A percentile compares a stretch with the other conserved stretches of the same genome.
Conservation (phyloP, 257 asterid species). For the Capsicum rhomboideum region DNA sequence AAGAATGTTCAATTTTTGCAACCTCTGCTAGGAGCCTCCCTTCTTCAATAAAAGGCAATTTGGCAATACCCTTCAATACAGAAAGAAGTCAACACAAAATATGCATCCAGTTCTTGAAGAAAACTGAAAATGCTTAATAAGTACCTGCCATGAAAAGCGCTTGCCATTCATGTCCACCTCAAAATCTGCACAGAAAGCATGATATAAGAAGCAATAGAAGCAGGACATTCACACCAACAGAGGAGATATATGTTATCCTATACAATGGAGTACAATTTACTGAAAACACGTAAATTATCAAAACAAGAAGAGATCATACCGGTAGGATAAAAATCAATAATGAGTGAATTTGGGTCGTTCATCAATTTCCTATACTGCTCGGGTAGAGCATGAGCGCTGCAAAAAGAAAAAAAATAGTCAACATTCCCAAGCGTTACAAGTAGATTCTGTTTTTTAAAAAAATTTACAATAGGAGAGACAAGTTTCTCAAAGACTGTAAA, state of each 20-base stretch:
- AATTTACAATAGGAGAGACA: neutral
- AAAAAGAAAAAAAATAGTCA: neutral
- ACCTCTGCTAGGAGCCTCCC: constrained; percentile 40
- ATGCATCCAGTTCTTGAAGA: neutral
- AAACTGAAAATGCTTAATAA: neutral
- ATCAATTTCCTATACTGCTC: constrained; percentile 27
- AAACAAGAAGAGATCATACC: constrained; percentile 16
- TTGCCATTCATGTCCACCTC: constrained; percentile 45
- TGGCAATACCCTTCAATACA: constrained; percentile 31
- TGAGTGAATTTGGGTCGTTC: constrained; percentile 27
- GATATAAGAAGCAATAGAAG: neutral
- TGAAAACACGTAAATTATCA: neutral
- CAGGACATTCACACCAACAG: neutral
- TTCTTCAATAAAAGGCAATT: constrained; percentile 55
- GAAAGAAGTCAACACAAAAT: neutral
- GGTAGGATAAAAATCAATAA: constrained; percentile 40
- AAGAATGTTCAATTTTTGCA: constrained; percentile 21
- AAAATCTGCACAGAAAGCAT: constrained; percentile 22
- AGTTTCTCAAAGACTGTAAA: neutral
- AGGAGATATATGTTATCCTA: neutral
- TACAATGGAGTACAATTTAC: neutral
- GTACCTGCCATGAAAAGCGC: constrained; percentile 55
- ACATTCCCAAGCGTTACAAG: neutral
- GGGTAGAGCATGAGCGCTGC: constrained; percentile 56
- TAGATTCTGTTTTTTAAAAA: neutral